Percentiles rank a stretch among this genome's conserved stretches.
Evolutionary conservation across 371 early-diverging fungal genomes (phyloP).

Genomic region (Mucor piriformis): DNA sequence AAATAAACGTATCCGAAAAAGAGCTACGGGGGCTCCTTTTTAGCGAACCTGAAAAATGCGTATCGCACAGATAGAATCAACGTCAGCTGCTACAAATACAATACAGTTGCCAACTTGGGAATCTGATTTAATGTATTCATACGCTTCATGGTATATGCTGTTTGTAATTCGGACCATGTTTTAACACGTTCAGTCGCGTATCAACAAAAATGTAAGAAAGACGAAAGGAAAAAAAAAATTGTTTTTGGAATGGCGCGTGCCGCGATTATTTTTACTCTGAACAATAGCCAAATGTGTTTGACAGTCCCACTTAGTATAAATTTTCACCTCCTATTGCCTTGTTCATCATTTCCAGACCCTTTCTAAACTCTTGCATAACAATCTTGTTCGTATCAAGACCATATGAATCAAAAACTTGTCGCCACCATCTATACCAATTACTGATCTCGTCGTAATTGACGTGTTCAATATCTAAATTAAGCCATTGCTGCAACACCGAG

Average conservation of each 20-base stretch:
- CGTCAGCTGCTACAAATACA: slow-evolving; percentile 81
- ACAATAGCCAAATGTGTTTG: too few relatives aligned
- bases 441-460: slow-evolving; percentile 67
- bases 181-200: background rate
- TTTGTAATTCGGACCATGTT: slow-evolving; percentile 49
- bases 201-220: background rate
- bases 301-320: slow-evolving; percentile 11
- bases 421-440: slow-evolving; percentile 84
- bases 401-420: slow-evolving; percentile 57
- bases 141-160: slow-evolving; percentile 42
- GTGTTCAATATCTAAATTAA: slow-evolving; percentile 18
- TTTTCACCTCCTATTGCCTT: slow-evolving; percentile 27
- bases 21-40: background rate
- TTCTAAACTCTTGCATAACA: slow-evolving; percentile 59
- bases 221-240: background rate
- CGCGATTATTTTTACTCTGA: slow-evolving; percentile 7
- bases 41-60: slow-evolving; percentile 71
- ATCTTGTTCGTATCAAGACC: slow-evolving; percentile 42
- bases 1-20: background rate
- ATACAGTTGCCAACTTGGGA: slow-evolving; percentile 53
- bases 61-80: slow-evolving; percentile 87
- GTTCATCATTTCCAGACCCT: slow-evolving; percentile 77
- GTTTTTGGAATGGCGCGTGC: background rate
- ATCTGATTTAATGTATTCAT: slow-evolving; percentile 52
- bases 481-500: slow-evolving; percentile 44